These are phyloP conservation scores for Porogramme epimiltina DNA, from an alignment of 1,284 basidiomycete genomes.

Conservation along the genomic window DNA sequence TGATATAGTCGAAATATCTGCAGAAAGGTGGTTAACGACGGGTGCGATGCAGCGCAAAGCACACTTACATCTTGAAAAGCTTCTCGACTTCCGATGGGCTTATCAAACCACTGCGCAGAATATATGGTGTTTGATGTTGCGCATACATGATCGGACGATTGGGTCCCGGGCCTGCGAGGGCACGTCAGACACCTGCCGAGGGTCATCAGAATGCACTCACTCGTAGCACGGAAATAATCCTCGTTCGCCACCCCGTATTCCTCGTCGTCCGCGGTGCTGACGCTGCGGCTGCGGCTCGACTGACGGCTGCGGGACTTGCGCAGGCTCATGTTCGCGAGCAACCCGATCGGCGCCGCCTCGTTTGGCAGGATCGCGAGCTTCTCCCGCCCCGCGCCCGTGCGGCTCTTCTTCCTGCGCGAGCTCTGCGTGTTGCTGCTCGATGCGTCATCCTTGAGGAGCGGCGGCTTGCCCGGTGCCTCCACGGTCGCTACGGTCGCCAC, in stretches of 20 bases:
- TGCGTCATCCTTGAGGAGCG: constrained; percentile 11
- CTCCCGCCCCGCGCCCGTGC: constrained; percentile 21
- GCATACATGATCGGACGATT: constrained; percentile 35
- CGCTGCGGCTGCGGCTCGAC: constrained; percentile 37
- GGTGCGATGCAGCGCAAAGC: neutral
- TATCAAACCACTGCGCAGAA: constrained; percentile 71
- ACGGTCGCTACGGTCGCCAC: too few relatives aligned
- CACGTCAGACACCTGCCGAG: neutral
- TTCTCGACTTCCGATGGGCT: constrained; percentile 72
- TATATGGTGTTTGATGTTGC: constrained; percentile 61
- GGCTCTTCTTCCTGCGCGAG: constrained; percentile 23
- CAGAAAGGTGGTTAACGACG: constrained; percentile 3
- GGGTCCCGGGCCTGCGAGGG: constrained; percentile 44
- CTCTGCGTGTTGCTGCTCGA: constrained; percentile 11
- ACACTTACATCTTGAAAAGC: constrained; percentile 74
- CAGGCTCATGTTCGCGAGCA: constrained; percentile 66
- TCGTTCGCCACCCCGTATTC: constrained; percentile 63
- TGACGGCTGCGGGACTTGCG: constrained; percentile 43
- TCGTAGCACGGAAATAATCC: constrained; percentile 60
- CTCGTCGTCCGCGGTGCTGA: constrained; percentile 44
- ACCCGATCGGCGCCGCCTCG: constrained; percentile 65
- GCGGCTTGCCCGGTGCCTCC: neutral
- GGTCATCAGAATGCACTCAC: constrained; percentile 39
- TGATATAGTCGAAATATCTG: constrained; percentile 79
- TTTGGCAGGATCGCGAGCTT: constrained; percentile 59